Base-by-base conservation (phyloP, 345 rosid genomes). In the Camelina laxa region DNA sequence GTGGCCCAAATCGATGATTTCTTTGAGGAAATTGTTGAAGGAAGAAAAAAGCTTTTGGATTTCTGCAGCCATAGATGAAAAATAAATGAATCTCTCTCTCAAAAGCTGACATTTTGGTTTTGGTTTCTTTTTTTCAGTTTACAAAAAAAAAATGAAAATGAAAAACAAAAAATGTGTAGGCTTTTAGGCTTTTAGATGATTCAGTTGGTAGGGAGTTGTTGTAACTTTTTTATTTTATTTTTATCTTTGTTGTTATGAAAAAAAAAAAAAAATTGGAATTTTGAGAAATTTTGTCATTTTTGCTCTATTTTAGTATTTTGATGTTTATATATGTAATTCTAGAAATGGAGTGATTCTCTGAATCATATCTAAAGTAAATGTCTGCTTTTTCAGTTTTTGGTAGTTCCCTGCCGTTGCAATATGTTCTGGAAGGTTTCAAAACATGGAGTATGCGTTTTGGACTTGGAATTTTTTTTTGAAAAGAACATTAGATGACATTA, bases 21-120 rank as follows among this genome's bases (percentile, higher is more conserved):
- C 84, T 85, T 89, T 74, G 93, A 93, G 80, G 97, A 93, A 74
- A 89, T 89, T 68, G 94, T 91, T 74, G 94, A 91, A 75, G 96
- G 91, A 54, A 88, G 97, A 55, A 86, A 88, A 83, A 85, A 82
- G 77, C 90, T 89, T 74, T 75, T 88, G 83, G 94, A 91, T 84
- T 72, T 91, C 80, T 91, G 92, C 85, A 84, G 83, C 74, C 89
- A 81, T 73, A 90, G 89, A 75, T 87, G 86, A 54, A 27, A 22
- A 24, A 12, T n/a, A 6, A 33, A 14, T 42, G 60, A 79, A 75
- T 33, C 45, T 24, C 4, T 27, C 39, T 48, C 21, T 48, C 8
- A 64, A 42, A 71, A 62, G 69, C 38, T 56, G 63, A 73, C 72
- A 67, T 54, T 75, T 55, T 35, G 30, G 50, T 69, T 56, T 22